These are phyloP conservation scores for Tephrocybe sp. DNA, from an alignment of 768 basidiomycete genomes.

Conservation along the genomic window DNA sequence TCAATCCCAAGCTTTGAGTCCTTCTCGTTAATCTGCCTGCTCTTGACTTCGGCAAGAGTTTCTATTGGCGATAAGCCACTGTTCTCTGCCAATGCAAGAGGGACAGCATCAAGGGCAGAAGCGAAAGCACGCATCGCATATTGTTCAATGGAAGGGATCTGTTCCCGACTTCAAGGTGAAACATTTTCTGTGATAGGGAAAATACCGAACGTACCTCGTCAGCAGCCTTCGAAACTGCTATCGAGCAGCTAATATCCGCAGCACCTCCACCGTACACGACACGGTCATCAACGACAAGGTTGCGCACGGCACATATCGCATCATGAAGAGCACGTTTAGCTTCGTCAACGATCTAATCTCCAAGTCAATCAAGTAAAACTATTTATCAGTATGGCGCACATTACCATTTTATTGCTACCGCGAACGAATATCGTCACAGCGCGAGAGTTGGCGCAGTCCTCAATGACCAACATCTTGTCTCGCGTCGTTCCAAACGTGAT, in stretches of 20 bases:
- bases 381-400: conserved; percentile 1
- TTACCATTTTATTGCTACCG: conserved; percentile 98
- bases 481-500: conserved; percentile 95
- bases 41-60: conserved; percentile 94
- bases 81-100: conserved; percentile 96
- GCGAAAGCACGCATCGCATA: conserved; percentile 99
- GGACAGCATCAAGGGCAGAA: conserved; percentile 91
- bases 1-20: conserved; percentile 91
- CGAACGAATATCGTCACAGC: conserved; percentile 97
- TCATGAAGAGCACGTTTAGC: conserved; percentile 98
- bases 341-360: conserved; percentile 89
- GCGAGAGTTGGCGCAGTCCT: conserved; percentile 95
- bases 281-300: conserved; percentile 90
- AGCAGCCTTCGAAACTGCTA: conserved; percentile 91
- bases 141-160: conserved; percentile 98
- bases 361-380: neutral
- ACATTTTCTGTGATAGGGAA: conserved; percentile 2
- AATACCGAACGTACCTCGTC: conserved; percentile 65
- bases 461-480: conserved; percentile 99
- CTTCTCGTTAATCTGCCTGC: conserved; percentile 83
- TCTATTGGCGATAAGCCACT: conserved; percentile 95
- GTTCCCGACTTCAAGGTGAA: neutral
- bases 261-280: conserved; percentile 99
- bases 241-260: conserved; percentile 92
- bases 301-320: conserved; percentile 95